These are phyloP conservation scores for Sarocladiaceae sp. DNA, from an alignment of 2,329 filamentous ascomycete genomes.

Conservation along the genomic window DNA sequence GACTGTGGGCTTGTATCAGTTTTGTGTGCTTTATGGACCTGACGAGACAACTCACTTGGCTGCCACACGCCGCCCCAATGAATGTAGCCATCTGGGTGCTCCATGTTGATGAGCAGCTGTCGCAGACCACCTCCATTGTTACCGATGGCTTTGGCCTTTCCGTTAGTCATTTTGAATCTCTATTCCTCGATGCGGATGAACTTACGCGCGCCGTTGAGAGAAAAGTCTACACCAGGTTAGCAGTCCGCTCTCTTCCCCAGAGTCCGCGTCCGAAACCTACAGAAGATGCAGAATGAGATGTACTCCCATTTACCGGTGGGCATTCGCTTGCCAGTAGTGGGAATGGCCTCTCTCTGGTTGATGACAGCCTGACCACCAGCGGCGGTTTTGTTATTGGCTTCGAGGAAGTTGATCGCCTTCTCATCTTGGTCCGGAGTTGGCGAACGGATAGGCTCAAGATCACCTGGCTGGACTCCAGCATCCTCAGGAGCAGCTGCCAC, in stretches of 20 bases:
- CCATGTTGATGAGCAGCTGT: constrained; percentile 11
- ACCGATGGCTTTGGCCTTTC: constrained; percentile 14
- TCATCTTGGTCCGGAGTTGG: no score
- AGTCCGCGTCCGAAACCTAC: no score
- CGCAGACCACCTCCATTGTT: constrained; percentile 13
- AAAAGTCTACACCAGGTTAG: constrained; percentile 9
- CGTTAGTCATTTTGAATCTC: background rate
- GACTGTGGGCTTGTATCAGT: no score
- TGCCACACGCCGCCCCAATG: constrained; percentile 10
- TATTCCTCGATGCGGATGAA: background rate
- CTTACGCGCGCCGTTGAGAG: constrained; percentile 14
- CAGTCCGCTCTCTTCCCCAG: no score
- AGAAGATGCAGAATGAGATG: constrained; percentile 14
- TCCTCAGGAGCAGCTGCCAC: no score
- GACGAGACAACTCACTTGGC: constrained; percentile 7
- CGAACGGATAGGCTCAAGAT: no score
- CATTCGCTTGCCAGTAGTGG: constrained; percentile 12
- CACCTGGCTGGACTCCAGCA: no score
- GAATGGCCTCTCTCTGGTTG: constrained; percentile 13
- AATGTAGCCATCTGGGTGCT: constrained; percentile 10
- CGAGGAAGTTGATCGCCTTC: no score
- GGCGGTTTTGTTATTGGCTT: constrained; percentile 9
- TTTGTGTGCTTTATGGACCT: no score
- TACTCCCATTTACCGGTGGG: constrained; percentile 14
- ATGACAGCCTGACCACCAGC: constrained; percentile 11